Base-by-base conservation (phyloP, 352 stramenopile species). In the Halophytophthora polymorphica region DNA sequence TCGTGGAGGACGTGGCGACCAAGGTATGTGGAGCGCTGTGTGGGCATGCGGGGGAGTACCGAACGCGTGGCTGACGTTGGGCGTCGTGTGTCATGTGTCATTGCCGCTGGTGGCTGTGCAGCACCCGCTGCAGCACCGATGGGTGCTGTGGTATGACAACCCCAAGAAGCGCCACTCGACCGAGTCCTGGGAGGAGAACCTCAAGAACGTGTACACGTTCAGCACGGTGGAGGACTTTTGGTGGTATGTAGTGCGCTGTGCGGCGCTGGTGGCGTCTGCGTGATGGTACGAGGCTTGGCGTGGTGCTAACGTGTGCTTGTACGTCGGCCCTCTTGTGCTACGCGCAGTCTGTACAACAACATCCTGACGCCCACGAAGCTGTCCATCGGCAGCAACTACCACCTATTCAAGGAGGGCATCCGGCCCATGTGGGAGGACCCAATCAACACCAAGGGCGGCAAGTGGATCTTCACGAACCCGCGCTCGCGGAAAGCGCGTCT, bases 371-470 rank as follows among this genome's bases (percentile, higher is more conserved):
- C 90, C 39, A 95, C 77, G 40, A 85, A 95, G 62, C 77, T 98
- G 31, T 72, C 84, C 40, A 73, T 93, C 13, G 86, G 89, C 62
- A 97, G 87, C 64, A 98, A 99, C 83, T 99, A 98, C 72, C 95
- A 98, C 66, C 77, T 99, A 56, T 99, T 99, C 68, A 97, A 97
- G 68, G 79, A 98, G 40, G 95, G 95, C 41, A 91, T 98, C 38
- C 82, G 94, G 47, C 96, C 96, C 19, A 98, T 98, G 88, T 99
- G 96, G 96, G 96, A 99, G 74, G 95, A 98, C 67, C 80, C 86
- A 19, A 76, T 86, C 35, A 98, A 98, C 69, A 82, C 71, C 55
- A 97, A 85, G 67, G 96, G 96, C 29, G 96, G 96, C 56, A 98
- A 98, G 73, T 98, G 96, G 79, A 96, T 98, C 53, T 88, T 98